Evolutionary conservation across 257 asterid species (phyloP).

Genomic region (Vinca minor): DNA sequence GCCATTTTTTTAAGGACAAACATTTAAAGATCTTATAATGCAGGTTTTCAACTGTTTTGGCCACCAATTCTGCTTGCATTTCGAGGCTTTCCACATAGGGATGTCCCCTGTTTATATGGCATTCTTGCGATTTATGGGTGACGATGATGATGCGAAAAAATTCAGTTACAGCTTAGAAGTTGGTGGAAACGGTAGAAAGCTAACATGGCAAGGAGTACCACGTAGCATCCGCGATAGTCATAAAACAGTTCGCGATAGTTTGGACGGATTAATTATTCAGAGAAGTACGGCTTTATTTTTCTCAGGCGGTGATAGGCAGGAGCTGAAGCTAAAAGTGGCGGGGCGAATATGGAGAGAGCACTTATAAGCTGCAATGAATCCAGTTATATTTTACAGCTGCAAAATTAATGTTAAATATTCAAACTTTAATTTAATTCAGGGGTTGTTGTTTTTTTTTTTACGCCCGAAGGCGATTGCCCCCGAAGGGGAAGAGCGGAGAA

Average conservation of each 20-base stretch:
- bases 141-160: slow-evolving; percentile 28
- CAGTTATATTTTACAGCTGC: not conserved
- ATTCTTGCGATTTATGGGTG: slow-evolving; percentile 35
- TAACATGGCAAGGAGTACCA: slow-evolving; percentile 33
- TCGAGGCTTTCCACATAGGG: slow-evolving; percentile 32
- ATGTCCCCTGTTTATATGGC: slow-evolving; percentile 35
- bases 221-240: slow-evolving; percentile 36
- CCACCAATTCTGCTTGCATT: slow-evolving; percentile 30
- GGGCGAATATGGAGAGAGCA: slow-evolving; percentile 30
- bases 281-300: slow-evolving; percentile 28
- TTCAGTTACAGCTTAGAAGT: slow-evolving; percentile 33
- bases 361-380: not conserved
- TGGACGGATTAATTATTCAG: slow-evolving; percentile 32
- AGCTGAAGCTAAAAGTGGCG: slow-evolving; percentile 29
- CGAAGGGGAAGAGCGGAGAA: no score
- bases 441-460: no score
- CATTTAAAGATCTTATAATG: not conserved
- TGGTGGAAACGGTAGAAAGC: slow-evolving; percentile 30
- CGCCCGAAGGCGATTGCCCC: no score
- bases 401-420: not conserved
- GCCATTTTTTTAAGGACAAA: not conserved
- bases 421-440: not conserved
- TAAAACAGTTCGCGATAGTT: slow-evolving; percentile 26
- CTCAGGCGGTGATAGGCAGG: slow-evolving; percentile 26
- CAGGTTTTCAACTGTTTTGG: slow-evolving; percentile 42